Conservation (phyloP, 768 basidiomycete genomes). For the Amanita phalloides region DNA sequence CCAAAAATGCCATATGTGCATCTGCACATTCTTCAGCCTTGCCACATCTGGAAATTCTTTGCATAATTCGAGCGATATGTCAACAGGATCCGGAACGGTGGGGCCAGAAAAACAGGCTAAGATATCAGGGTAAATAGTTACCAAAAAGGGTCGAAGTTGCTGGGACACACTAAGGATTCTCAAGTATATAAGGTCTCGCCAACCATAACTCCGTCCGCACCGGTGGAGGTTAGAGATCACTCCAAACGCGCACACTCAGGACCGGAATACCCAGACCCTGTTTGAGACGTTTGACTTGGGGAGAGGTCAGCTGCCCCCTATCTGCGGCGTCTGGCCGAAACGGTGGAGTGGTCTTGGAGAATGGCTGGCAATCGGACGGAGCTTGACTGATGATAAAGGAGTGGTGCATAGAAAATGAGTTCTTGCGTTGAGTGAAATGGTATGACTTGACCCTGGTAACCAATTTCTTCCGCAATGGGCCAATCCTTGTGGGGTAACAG, state of each 20-base stretch:
- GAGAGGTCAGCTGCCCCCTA: slow-evolving; percentile 62
- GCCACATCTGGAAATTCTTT: slow-evolving; percentile 37
- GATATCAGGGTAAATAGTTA: neutral
- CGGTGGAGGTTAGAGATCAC: slow-evolving; percentile 46
- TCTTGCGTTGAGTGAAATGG: neutral
- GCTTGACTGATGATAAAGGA: slow-evolving; percentile 54
- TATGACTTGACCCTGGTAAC: slow-evolving; percentile 21
- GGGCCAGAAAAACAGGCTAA: slow-evolving; percentile 48
- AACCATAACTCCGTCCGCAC: slow-evolving; percentile 72
- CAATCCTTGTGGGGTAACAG: slow-evolving; percentile 66
- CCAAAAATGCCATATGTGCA: slow-evolving; percentile 59
- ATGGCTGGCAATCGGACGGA: slow-evolving; percentile 44
- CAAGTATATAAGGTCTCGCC: slow-evolving; percentile 56
- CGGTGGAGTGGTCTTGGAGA: slow-evolving; percentile 39
- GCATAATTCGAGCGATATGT: slow-evolving; percentile 58
- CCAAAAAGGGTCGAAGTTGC: slow-evolving; percentile 2
- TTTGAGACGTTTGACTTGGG: slow-evolving; percentile 45
- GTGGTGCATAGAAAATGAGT: slow-evolving; percentile 32
- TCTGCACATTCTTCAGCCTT: slow-evolving; percentile 38
- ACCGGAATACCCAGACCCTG: slow-evolving; percentile 42
- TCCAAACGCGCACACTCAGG: slow-evolving; percentile 53
- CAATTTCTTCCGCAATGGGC: slow-evolving; percentile 54
- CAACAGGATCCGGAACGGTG: slow-evolving; percentile 47
- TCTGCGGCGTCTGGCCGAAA: slow-evolving; percentile 57
- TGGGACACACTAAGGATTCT: slow-evolving; percentile 54